Conservation (phyloP, 495 filamentous ascomycete species). For the Aspergillus nidulans region DNA sequence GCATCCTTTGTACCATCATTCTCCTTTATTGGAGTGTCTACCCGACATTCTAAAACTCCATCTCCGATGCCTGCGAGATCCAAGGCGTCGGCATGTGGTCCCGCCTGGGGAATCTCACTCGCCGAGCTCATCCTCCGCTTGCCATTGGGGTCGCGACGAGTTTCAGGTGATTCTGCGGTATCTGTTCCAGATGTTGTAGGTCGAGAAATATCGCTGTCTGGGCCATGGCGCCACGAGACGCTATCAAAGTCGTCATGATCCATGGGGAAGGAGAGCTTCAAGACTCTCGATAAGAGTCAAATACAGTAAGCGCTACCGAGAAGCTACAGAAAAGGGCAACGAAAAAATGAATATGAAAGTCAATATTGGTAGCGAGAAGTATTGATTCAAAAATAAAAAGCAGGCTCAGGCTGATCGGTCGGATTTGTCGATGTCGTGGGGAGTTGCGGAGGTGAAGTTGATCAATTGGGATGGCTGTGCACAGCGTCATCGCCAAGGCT, state of each 20-base stretch:
- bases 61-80: conserved; percentile 68
- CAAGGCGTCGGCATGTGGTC: conserved; percentile 50
- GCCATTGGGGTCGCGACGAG: conserved; percentile 43
- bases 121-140: conserved; percentile 50
- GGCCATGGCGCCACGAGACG: conserved; percentile 54
- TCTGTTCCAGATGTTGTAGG: conserved; percentile 45
- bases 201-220: conserved; percentile 47
- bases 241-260: conserved; percentile 56
- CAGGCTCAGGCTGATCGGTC: background rate
- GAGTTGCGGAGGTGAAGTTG: conserved; percentile 16
- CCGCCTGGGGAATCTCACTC: conserved; percentile 48
- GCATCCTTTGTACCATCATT: conserved; percentile 96
- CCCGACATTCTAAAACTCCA: conserved; percentile 77
- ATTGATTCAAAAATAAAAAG: too few species aligned
- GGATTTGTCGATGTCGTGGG: conserved; percentile 2
- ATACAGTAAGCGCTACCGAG: background rate
- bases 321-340: background rate
- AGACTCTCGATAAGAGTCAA: background rate
- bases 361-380: too few species aligned
- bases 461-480: conserved; percentile 12
- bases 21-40: conserved; percentile 81
- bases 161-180: conserved; percentile 29
- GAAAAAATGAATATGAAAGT: background rate
- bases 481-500: conserved; percentile 23
- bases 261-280: conserved; percentile 33